Evolutionary conservation across 139 green algal species (phyloP), one percentile per base, ranked within the genome.

Genomic region (Trebouxia sp.): DNA sequence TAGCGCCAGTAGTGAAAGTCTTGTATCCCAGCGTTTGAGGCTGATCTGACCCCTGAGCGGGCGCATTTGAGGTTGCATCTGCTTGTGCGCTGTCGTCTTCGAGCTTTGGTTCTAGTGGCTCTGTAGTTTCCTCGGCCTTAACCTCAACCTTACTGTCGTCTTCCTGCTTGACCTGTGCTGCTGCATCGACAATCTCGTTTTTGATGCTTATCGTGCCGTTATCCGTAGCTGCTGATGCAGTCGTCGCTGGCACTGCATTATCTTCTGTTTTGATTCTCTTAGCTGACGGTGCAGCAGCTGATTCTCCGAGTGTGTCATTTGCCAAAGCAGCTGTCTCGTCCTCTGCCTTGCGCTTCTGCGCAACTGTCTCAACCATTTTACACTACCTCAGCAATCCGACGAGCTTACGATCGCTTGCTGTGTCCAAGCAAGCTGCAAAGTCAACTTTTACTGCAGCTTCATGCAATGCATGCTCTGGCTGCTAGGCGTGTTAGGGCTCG

Each of bases 11-110:
- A 3, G 65, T 65, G 43, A 95, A 95, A 4, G 75, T 88, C 30
- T 88, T 90, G 76, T 87, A 93, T 5, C 91, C 91, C 26, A 95
- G 80, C 3, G 65, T 86, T 0, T 92, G 67, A 1, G 91, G 87
- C 8, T 38, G 67, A 9, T 77, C 67, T 53, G 62, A 12, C 3
- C 38, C 56, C 38, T n/a, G n/a, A n/a, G 56, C 26, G 7, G n/a
- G n/a, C 10, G 0, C 32, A 42, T 79, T 22, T 37, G 41, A 51
- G 17, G 26, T 12, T n/a, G 12, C 39, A 53, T 47, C 6, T 26
- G 39, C 26, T 22, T 53, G 10, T 22, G 26, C 32, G n/a, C 5
- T 24, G 43, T 32, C 62, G 32, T 45, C 35, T 45, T 72, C 62
- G 28, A 5, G 3, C 35, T 72, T 72, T 14, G 28, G 14, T 28